Conservation (phyloP, 352 stramenopile genomes). For the Blastocystis sp. region DNA sequence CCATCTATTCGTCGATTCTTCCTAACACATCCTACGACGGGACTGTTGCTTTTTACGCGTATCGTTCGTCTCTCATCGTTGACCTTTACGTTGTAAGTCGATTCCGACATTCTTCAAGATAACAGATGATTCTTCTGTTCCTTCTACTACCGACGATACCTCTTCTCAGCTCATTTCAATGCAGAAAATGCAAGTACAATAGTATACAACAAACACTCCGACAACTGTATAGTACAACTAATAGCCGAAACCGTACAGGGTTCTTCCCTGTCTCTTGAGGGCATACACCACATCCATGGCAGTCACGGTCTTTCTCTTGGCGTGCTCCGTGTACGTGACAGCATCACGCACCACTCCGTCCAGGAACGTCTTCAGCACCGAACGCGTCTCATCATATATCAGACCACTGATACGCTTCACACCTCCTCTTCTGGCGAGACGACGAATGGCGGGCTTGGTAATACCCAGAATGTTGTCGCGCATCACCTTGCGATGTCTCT, state of each 20-base stretch:
- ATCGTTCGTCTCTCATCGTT: not conserved
- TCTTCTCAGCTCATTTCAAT: not conserved
- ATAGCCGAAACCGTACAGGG: conserved; percentile 78
- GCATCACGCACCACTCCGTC: conserved; percentile 93
- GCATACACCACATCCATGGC: conserved; percentile 95
- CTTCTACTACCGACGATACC: not conserved
- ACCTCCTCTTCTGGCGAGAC: conserved; percentile 62
- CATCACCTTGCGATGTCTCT: conserved; percentile 88
- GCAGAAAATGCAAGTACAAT: not conserved
- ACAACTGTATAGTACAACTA: too few species aligned
- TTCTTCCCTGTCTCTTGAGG: conserved; percentile 87
- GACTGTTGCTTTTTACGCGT: not conserved
- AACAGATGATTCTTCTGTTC: not conserved
- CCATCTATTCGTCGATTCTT: not conserved
- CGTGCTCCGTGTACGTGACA: conserved; percentile 87
- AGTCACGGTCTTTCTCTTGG: conserved; percentile 86
- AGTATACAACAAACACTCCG: too few species aligned
- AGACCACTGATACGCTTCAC: conserved; percentile 63
- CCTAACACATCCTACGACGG: not conserved
- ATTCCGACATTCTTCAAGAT: not conserved
- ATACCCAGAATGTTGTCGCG: conserved; percentile 93
- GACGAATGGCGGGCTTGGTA: conserved; percentile 77
- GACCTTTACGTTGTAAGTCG: not conserved
- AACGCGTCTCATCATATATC: conserved; percentile 69
- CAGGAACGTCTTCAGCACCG: conserved; percentile 82